Evolutionary conservation across 768 basidiomycete genomes (phyloP), one percentile per base, ranked within the genome.

Genomic region (Suillus subluteus): DNA sequence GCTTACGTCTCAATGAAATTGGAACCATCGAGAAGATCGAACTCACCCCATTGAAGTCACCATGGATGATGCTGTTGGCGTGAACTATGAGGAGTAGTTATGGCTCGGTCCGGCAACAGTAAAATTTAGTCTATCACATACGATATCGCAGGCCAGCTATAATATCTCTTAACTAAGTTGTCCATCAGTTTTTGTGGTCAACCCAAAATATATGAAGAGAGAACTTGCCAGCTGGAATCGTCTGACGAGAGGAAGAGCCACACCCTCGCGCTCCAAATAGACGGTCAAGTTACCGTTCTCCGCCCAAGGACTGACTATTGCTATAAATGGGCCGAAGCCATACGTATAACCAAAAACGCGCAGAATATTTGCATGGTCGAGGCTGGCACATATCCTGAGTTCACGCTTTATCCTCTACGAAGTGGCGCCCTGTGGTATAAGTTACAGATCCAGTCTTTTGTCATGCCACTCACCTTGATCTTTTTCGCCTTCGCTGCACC

Each of bases 271-370:
- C 30, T 67, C 65, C 23, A 73, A 58, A 61, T 74, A 75, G 8
- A 46, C 50, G 1, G 63, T 71, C 41, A 76, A 46, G 3, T 62
- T 68, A 4, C 74, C 75, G 63, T 74, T 73, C 26, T 74, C 72
- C 26, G 68, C 61, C 74, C 73, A 75, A 1, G 70, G 72, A 48
- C 69, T 71, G 41, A 75, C 73, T 65, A 75, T 68, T 4, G 74
- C 68, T 16, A 50, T 37, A 38, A 73, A 67, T 3, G 59, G 68
- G 7, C 74, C 74, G 63, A 73, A 75, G 18, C 62, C 67, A 21
- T 59, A 13, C 0, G 62, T 66, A n/a, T 68, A 61, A 26, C 74
- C 74, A 63, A 64, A 65, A 11, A 75, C 48, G 2, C 62, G 73
- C 5, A 75, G 46, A 15, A 75, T 56, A 37, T 72, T 63, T 7